Evolutionary conservation across 306 rosid species (phyloP).

Genomic region (Pachyrhizus erosus): DNA sequence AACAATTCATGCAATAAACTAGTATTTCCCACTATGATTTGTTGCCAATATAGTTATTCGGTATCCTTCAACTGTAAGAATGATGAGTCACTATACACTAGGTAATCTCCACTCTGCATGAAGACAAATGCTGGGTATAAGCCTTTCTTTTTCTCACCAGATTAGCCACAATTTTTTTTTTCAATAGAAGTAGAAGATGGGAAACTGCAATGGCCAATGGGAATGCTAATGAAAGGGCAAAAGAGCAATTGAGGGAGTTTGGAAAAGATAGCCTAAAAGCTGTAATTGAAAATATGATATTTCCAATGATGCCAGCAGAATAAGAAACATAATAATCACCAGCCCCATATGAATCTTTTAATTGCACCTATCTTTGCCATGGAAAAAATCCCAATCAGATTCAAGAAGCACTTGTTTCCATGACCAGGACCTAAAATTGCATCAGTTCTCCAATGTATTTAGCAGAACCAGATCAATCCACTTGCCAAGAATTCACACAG

Average conservation of each 20-base stretch:
- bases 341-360: background rate
- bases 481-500: background rate
- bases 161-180: background rate
- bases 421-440: background rate
- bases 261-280: background rate
- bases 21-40: background rate
- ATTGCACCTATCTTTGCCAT: background rate
- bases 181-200: background rate
- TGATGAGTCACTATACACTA: background rate
- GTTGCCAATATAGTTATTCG: background rate
- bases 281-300: background rate
- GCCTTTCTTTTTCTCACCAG: background rate
- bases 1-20: background rate
- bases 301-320: background rate
- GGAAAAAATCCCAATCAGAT: background rate
- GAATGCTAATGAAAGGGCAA: background rate
- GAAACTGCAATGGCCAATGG: too few relatives aligned
- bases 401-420: conserved; percentile 29
- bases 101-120: background rate
- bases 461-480: conserved; percentile 9
- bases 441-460: background rate
- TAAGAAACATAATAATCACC: background rate
- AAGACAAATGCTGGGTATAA: background rate
- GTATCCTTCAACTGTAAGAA: background rate
- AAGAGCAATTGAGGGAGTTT: background rate